Evolutionary conservation across 768 basidiomycete genomes (phyloP).

Genomic region (Tephrocybe sp.): DNA sequence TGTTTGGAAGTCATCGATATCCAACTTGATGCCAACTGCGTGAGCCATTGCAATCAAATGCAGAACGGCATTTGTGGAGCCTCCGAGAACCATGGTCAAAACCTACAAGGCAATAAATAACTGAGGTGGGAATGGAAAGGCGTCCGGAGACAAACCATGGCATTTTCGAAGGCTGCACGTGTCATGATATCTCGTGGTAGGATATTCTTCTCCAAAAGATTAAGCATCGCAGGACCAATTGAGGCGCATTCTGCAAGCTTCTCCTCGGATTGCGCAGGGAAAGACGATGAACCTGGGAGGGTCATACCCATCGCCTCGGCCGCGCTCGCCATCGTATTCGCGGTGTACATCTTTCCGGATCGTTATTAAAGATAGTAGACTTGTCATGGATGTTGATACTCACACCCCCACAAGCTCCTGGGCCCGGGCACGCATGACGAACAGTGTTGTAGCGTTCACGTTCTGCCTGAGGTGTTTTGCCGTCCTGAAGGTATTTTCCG

Average conservation of each 20-base stretch:
- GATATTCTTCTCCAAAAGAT: slow-evolving; percentile 88
- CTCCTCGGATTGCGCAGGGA: slow-evolving; percentile 89
- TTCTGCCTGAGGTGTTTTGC: slow-evolving; percentile 81
- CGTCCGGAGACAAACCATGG: slow-evolving; percentile 73
- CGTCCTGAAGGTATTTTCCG: slow-evolving; percentile 91
- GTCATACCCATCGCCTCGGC: slow-evolving; percentile 96
- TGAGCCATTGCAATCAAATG: slow-evolving; percentile 97
- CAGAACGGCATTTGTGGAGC: slow-evolving; percentile 96
- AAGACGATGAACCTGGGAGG: slow-evolving; percentile 94
- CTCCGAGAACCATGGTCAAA: slow-evolving; percentile 94
- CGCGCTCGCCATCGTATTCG: slow-evolving; percentile 97
- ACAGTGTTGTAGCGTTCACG: slow-evolving; percentile 80
- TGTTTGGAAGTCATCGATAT: slow-evolving; percentile 88
- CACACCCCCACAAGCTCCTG: slow-evolving; percentile 97
- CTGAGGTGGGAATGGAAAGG: too few relatives aligned
- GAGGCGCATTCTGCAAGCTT: slow-evolving; percentile 82
- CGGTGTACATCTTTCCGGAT: slow-evolving; percentile 83
- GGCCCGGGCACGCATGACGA: slow-evolving; percentile 93
- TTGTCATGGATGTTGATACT: slow-evolving; percentile 25
- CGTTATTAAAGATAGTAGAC: background rate
- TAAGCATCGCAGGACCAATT: slow-evolving; percentile 79
- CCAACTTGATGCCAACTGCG: slow-evolving; percentile 86
- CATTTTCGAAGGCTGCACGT: slow-evolving; percentile 93
- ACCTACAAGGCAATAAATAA: slow-evolving; percentile 49
- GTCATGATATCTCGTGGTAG: slow-evolving; percentile 97